phyloP scores from a whole-genome alignment of 2,329 filamentous ascomycete genomes.

The Leptographium galeiforme region DNA sequence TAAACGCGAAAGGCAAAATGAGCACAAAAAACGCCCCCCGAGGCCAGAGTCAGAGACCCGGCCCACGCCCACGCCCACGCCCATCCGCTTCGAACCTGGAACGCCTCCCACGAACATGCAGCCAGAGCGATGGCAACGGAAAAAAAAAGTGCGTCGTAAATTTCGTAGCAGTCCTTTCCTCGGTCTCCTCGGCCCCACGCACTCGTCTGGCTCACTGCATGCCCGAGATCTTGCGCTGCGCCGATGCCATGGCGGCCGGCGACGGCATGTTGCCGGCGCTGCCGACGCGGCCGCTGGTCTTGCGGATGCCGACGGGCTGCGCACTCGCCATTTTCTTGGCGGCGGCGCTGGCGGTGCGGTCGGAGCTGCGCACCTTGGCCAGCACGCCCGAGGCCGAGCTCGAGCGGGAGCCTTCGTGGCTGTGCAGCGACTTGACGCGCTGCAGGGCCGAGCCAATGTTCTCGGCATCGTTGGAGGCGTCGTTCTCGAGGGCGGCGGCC shows the following conservation, averaged over 20 bases:
- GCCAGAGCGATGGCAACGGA: not conserved
- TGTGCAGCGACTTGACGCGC: slow-evolving; percentile 39
- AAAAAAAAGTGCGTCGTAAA: not conserved
- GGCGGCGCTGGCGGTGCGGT: slow-evolving; percentile 11
- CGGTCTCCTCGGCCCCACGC: not conserved
- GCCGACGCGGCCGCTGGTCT: slow-evolving; percentile 52
- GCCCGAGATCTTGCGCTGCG: slow-evolving; percentile 40
- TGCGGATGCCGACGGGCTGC: slow-evolving; percentile 41
- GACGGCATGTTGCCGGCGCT: slow-evolving; percentile 31
- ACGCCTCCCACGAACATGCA: no score
- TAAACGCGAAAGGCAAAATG: not conserved
- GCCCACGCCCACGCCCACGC: no score
- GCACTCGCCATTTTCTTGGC: slow-evolving; percentile 40
- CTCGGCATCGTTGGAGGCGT: slow-evolving; percentile 56
- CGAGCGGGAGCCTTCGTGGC: slow-evolving; percentile 33
- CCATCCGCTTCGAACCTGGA: no score
- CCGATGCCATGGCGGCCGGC: slow-evolving; percentile 26
- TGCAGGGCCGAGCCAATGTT: slow-evolving; percentile 43
- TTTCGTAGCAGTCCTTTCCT: not conserved
- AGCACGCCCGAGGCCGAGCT: slow-evolving; percentile 41
- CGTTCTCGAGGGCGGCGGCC: slow-evolving; percentile 48
- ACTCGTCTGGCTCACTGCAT: slow-evolving; percentile 4
- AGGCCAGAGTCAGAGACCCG: no score
- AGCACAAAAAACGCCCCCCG: not conserved
- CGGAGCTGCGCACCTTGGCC: slow-evolving; percentile 45